Evolutionary conservation across 1,284 basidiomycete species (phyloP).

Genomic region (Wallemia hederae): DNA sequence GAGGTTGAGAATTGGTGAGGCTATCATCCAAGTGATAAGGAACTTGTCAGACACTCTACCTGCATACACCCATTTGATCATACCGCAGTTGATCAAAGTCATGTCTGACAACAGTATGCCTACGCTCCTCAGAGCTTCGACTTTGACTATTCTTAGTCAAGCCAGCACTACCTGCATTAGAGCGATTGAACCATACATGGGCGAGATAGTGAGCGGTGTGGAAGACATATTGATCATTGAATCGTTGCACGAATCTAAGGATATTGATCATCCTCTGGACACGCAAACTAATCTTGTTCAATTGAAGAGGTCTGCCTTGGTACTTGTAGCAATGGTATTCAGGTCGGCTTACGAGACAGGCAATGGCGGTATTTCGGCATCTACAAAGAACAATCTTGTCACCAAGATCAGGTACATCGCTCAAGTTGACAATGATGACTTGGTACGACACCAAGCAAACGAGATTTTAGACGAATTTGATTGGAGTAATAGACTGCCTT

Average conservation of each 20-base stretch:
- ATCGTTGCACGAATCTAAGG: neutral
- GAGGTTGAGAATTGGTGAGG: conserved; percentile 60
- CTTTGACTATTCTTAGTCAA: conserved; percentile 48
- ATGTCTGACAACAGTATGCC: conserved; percentile 31
- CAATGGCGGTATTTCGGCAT: neutral
- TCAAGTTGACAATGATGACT: neutral
- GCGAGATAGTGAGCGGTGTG: neutral
- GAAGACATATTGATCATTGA: neutral
- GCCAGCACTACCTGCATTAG: neutral
- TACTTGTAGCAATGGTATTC: neutral
- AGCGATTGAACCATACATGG: neutral
- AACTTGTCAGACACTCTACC: conserved; percentile 39
- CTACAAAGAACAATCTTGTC: neutral
- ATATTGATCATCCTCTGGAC: neutral
- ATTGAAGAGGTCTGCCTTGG: neutral
- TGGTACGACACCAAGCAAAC: neutral
- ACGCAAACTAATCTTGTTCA: neutral
- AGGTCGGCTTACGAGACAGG: neutral
- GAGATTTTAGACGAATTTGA: neutral
- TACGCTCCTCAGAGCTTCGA: conserved; percentile 42
- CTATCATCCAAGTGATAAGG: conserved; percentile 46
- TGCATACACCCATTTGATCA: conserved; percentile 31
- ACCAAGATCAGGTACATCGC: neutral
- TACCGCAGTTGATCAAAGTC: conserved; percentile 34
- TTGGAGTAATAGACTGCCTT: neutral